phyloP scores from a whole-genome alignment of 2,329 filamentous ascomycete species.

The Ceratocystis alfenasii region DNA sequence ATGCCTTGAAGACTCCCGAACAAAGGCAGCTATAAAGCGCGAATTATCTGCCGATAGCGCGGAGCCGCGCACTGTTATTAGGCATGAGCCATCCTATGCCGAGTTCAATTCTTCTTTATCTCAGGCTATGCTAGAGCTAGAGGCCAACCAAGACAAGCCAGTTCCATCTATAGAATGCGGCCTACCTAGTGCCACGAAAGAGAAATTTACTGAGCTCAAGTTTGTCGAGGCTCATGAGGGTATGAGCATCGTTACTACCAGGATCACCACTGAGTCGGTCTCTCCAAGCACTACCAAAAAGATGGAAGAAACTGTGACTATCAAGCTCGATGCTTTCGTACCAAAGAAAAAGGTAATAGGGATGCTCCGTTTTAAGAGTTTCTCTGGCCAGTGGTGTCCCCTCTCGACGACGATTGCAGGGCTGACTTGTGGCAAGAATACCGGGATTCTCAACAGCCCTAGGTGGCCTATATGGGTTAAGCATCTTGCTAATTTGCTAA shows the following conservation, averaged over 20 bases:
- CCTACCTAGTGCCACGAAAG: neutral
- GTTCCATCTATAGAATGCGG: neutral
- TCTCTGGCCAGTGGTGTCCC: neutral
- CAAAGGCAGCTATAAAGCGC: neutral
- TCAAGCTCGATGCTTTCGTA: neutral
- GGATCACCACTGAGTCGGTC: neutral
- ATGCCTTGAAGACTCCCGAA: neutral
- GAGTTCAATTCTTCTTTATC: neutral
- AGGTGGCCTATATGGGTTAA: conserved; percentile 29
- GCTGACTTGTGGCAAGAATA: neutral
- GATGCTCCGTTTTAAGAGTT: neutral
- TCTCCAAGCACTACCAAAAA: neutral
- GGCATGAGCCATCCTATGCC: neutral
- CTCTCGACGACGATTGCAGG: conserved; percentile 8
- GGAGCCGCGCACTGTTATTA: neutral
- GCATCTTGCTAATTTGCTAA: conserved; percentile 27
- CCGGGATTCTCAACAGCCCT: conserved; percentile 26
- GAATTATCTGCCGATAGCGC: neutral
- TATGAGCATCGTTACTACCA: neutral
- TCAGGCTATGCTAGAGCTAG: neutral
- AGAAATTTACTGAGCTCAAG: neutral
- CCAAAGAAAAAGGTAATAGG: neutral
- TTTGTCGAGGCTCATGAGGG: neutral
- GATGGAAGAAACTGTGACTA: neutral
- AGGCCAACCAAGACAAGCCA: neutral